Evolutionary conservation across 73 alveolate species (phyloP).

Genomic region (Tetrahymena thermophila): DNA sequence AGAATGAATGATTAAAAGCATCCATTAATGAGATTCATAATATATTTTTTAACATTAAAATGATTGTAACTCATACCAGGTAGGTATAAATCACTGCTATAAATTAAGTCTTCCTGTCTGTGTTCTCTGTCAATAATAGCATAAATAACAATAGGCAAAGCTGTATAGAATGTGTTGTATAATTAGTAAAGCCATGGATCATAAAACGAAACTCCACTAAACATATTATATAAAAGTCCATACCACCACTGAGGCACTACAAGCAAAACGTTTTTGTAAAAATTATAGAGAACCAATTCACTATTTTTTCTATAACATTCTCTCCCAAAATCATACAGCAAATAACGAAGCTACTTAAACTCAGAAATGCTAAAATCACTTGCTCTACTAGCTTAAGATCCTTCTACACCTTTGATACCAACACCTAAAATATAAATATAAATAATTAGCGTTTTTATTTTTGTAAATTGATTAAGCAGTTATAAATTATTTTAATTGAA

Average conservation of each 20-base stretch:
- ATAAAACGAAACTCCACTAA: slow-evolving; percentile 78
- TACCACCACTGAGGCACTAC: slow-evolving; percentile 88
- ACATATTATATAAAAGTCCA: slow-evolving; percentile 65
- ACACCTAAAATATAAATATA: slow-evolving; percentile 48
- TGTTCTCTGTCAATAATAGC: slow-evolving; percentile 84
- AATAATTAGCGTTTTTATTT: no score
- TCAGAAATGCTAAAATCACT: slow-evolving; percentile 94
- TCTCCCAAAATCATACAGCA: slow-evolving; percentile 92
- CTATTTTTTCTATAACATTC: slow-evolving; percentile 94
- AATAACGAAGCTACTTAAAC: slow-evolving; percentile 71
- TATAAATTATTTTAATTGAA: no score
- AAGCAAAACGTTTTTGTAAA: slow-evolving; percentile 88
- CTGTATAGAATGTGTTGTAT: slow-evolving; percentile 79
- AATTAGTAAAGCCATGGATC: slow-evolving; percentile 85
- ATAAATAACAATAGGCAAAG: slow-evolving; percentile 78
- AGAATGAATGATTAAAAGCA: not conserved
- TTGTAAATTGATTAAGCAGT: no score
- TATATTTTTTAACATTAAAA: not conserved
- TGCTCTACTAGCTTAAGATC: slow-evolving; percentile 93
- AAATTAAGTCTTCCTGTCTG: not conserved
- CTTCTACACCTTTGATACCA: slow-evolving; percentile 94
- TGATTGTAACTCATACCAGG: not conserved
- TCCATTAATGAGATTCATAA: not conserved
- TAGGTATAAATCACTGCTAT: not conserved
- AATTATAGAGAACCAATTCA: slow-evolving; percentile 82